Percentiles rank a stretch among this genome's conserved stretches.
These are phyloP conservation scores for Corynascus novoguineensis DNA, from an alignment of 495 filamentous ascomycete genomes.

Conservation along the genomic window DNA sequence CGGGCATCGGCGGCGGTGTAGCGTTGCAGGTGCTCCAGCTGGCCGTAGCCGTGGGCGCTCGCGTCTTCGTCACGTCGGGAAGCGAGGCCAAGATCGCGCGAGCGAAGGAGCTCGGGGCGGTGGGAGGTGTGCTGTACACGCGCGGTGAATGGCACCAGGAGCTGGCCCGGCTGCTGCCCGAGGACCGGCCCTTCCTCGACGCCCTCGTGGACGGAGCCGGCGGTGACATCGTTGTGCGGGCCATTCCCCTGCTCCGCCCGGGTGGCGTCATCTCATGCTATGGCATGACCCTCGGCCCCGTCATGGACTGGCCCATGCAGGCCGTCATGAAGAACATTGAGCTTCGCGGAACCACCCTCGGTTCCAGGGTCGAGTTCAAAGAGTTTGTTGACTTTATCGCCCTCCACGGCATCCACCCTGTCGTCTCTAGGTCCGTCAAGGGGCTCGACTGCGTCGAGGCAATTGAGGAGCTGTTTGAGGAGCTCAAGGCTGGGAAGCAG, in stretches of 20 bases:
- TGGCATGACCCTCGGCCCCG: conserved; percentile 72
- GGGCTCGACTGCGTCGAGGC: conserved; percentile 60
- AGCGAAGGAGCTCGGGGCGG: conserved; percentile 58
- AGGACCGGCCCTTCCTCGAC: conserved; percentile 57
- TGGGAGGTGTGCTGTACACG: conserved; percentile 64
- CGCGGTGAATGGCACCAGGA: conserved; percentile 63
- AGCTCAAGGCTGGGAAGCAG: conserved; percentile 68
- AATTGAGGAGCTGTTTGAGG: conserved; percentile 65
- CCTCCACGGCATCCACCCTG: conserved; percentile 55
- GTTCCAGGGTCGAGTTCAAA: conserved; percentile 64
- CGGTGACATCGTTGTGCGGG: conserved; percentile 60
- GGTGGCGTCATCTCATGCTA: conserved; percentile 67
- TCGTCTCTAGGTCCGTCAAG: conserved; percentile 56
- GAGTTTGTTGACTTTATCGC: conserved; percentile 73
- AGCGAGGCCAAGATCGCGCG: conserved; percentile 58
- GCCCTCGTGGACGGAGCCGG: conserved; percentile 72
- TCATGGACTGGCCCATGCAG: conserved; percentile 64
- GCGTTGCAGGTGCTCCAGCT: conserved; percentile 66
- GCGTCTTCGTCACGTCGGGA: conserved; percentile 66
- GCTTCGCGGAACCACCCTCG: conserved; percentile 67
- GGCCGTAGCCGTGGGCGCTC: conserved; percentile 57
- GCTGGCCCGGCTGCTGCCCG: conserved; percentile 51
- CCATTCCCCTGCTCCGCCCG: conserved; percentile 49
- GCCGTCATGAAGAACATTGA: conserved; percentile 72
- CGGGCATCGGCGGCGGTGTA: conserved; percentile 77